Base-by-base conservation (phyloP, 2,329 filamentous ascomycete species). In the Helotiales sp. region DNA sequence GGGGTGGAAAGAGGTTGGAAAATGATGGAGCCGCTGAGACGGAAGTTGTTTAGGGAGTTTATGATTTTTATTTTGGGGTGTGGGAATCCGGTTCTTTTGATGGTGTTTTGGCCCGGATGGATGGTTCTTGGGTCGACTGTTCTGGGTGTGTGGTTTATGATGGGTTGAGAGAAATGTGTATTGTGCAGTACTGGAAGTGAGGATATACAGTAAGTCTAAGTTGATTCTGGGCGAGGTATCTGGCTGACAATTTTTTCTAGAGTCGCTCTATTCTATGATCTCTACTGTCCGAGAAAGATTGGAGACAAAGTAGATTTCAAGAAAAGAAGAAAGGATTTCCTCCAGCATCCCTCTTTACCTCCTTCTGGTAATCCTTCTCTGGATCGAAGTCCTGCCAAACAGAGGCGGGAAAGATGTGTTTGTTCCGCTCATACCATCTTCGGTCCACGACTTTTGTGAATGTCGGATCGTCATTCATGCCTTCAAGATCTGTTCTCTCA, bases 331-430 rank as follows among this genome's bases (percentile, higher is more conserved):
- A 97, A 0, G 90, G 86, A 74, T 99, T 99, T 12, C 95, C 95
- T 55, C 91, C 87, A 12, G 83, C 83, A 75, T 99, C 95, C 69
- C 91, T 89, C 67, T 90, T 84, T 36, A 93, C 83, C 65, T 90
- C 85, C 63, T 79, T 82, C 69, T 85, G 82, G 76, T 96, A 96
- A 68, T 97, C 90, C 73, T 89, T 90, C 60, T 91, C 90, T 0
- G 92, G 89, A 65, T 96, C 93, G 72, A 96, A 99, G 62, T 96
- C 90, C 67, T 93, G 91, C 95, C 95, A 99, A 47, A 93, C 83
- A 71, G 91, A 98, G 19, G 93, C 93, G 0, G 95, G 95, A 72
- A 93, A 99, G 57, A 99, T 98, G 74, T 99, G 95, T 75, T 98
- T 99, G 73, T 98, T 97, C 69, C 87, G 85, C 77, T 97, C 92